A percentile compares a stretch with the other conserved stretches of the same genome.
Evolutionary conservation across 2,329 filamentous ascomycete genomes (phyloP).

Genomic region (Arthroderma sp.): DNA sequence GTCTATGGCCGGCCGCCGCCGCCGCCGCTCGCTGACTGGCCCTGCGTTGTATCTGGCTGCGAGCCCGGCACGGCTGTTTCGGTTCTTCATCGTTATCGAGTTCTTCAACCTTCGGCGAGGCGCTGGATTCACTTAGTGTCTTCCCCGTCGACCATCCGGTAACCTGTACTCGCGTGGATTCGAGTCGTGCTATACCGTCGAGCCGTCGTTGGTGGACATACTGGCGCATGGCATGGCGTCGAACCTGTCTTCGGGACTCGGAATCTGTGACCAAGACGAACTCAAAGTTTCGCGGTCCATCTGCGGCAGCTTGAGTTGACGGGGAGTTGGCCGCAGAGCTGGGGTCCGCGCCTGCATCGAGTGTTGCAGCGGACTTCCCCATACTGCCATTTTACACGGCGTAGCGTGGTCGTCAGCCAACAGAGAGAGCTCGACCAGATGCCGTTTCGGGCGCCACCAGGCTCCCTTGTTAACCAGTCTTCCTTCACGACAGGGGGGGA

Average conservation of each 20-base stretch:
- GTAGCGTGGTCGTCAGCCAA: background rate
- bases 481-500: background rate
- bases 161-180: conserved; percentile 20
- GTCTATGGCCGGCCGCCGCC: background rate
- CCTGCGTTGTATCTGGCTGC: background rate
- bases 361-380: conserved; percentile 17
- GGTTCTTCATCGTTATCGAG: conserved; percentile 11
- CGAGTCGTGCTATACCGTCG: conserved; percentile 24
- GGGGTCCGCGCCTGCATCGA: conserved; percentile 3
- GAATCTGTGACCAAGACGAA: conserved; percentile 26
- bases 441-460: background rate
- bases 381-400: conserved; percentile 17
- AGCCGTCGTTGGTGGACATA: conserved; percentile 25
- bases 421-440: background rate
- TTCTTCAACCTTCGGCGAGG: conserved; percentile 9
- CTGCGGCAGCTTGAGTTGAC: conserved; percentile 2
- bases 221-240: conserved; percentile 28
- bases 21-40: background rate
- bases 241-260: conserved; percentile 24
- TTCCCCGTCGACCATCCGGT: conserved; percentile 17
- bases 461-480: background rate
- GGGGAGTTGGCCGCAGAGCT: background rate
- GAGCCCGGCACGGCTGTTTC: background rate
- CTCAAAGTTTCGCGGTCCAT: conserved; percentile 21
- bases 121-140: background rate